Evolutionary conservation across 192 early-diverging fungal genomes (phyloP), one percentile per base, ranked within the genome.

Genomic region (Rhizophlyctis rosea): DNA sequence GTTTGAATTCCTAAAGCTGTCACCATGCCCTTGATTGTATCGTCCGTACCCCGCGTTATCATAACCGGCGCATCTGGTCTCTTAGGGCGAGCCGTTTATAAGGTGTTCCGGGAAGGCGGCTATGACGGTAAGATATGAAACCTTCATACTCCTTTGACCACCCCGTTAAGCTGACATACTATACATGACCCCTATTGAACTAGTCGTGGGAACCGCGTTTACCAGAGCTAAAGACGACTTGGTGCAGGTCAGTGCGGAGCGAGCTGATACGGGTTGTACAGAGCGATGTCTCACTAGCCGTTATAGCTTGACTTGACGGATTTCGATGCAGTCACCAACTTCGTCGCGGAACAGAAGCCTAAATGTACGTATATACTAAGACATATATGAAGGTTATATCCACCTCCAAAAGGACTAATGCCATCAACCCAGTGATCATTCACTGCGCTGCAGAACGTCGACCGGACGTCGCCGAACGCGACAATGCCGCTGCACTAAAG

Each of bases 401-500:
- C 27, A 16, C 25, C 7, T 18, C 2, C 7, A 5, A 61, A 36
- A 3, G 23, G 69, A 34, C 34, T 14, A 18, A 14, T 54, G 14
- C 9, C 34, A 24, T 36, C 35, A 57, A 67, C 33, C 62, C 76
- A 75, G 84, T 73, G 27, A 79, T 95, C 25, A 81, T 95, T 18
- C 88, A 93, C 69, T 90, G 90, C 62, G 93, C 93, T 13, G 93
- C 91, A 30, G 93, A 93, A 67, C 81, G 89, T 28, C 81, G 89
- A 0, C 93, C 93, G 1, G 89, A 93, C 58, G 88, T 91, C 2
- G 91, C 88, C 28, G 87, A 85, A 31, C 76, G 73, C 18, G 77
- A 92, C 68, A 74, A 68, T 25, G 68, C 81, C 4, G 87, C 77
- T 7, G 76, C 78, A 34, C 64, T 71, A 49, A 63, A 71, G 5